A percentile compares a stretch with the other conserved stretches of the same genome.
These are phyloP conservation scores for Punica granatum DNA, from an alignment of 345 rosid species.

Conservation along the genomic window DNA sequence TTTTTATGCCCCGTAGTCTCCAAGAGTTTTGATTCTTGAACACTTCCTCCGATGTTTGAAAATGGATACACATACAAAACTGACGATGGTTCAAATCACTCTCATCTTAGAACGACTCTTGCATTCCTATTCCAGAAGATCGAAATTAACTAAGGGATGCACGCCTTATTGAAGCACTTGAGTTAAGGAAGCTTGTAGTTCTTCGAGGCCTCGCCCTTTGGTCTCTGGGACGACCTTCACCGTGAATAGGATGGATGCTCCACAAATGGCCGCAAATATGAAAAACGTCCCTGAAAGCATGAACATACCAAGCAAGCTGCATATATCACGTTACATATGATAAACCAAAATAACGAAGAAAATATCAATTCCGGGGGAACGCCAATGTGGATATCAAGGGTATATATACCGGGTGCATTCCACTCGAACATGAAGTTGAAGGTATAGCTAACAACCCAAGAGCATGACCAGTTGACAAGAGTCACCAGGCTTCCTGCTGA, in stretches of 20 bases:
- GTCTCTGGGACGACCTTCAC: conserved; percentile 24
- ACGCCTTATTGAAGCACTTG: neutral
- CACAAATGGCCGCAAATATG: conserved; percentile 11
- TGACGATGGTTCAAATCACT: neutral
- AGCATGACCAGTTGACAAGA: conserved; percentile 70
- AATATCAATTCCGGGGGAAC: too few relatives aligned
- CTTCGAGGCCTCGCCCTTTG: conserved; percentile 20
- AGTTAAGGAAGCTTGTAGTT: conserved; percentile 20
- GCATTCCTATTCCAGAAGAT: too few relatives aligned
- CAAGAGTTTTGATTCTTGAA: too few relatives aligned
- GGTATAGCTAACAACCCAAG: conserved; percentile 83
- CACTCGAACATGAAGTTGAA: conserved; percentile 78
- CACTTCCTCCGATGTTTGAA: neutral
- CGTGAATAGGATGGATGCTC: conserved; percentile 6
- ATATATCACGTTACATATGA: too few relatives aligned
- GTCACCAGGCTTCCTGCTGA: conserved; percentile 84
- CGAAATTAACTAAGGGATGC: neutral
- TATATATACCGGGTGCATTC: conserved; percentile 54
- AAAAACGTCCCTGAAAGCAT: conserved; percentile 40
- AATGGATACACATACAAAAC: neutral
- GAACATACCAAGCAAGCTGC: neutral
- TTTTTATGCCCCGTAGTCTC: too few relatives aligned
- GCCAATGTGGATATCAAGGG: too few relatives aligned
- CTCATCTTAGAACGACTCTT: neutral
- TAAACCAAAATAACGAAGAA: too few relatives aligned